Base-by-base conservation (phyloP, 129 eudicot species). In the Kitagawia praeruptora region DNA sequence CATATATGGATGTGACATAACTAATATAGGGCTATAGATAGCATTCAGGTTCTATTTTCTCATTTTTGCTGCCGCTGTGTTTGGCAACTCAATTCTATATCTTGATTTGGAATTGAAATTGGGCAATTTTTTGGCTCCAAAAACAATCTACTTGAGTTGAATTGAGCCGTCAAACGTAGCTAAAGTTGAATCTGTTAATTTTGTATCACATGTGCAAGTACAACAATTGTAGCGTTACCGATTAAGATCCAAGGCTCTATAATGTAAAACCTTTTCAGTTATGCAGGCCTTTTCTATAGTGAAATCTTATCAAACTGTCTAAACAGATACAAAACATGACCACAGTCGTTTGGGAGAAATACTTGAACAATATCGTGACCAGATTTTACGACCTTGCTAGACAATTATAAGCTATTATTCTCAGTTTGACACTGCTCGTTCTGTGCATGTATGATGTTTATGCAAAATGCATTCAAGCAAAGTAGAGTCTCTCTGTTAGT, bases 61-160 rank as follows among this genome's bases (percentile, higher is more conserved):
- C 27, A 1, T 70, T 31, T 70, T 31, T 70, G 16, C 44, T 39
- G 19, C 21, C 4, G 42, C 75, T 70, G 7, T 70, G 75, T 70
- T 70, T 70, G 75, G 42, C 75, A 39, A 70, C 47, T 70, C 75
- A 70, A 70, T 70, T 70, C 75, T 70, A 37, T 38, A 39, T 28
- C 25, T 70, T 18, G 75, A 39, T 34, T 37, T 70, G 25, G 27
- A 18, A 18, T 70, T 18, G 47, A 16, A 70, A 3, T 38, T 21
- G 14, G 46, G 46, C n/a, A 16, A 70, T 69, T 10, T 1, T 70
- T 37, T 19, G 27, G 46, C 45, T 19, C 75, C 42, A 61, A 25
- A 61, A 56, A 7, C 66, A 56, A 25, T 61, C 69, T 61, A n/a
- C 69, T n/a, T 61, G 69, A n/a, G 14, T 70, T 38, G 75, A 70